A percentile compares a stretch with the other conserved stretches of the same genome.
phyloP scores from a whole-genome alignment of 148 eudicot genomes.

The Spergularia bocconei region DNA sequence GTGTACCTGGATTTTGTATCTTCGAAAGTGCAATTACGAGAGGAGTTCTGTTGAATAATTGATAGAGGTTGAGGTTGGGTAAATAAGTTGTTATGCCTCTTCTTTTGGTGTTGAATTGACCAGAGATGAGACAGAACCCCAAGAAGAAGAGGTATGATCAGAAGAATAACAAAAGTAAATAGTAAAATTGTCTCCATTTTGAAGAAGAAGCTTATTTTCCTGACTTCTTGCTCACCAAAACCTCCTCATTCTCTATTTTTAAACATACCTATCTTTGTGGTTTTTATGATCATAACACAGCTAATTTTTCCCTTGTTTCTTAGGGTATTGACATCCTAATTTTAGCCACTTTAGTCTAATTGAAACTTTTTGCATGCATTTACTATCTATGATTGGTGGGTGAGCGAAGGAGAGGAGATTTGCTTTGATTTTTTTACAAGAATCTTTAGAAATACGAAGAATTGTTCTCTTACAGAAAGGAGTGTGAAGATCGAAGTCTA shows the following conservation, averaged over 20 bases:
- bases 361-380: conserved; percentile 21
- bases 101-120: conserved; percentile 17
- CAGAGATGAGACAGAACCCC: conserved; percentile 23
- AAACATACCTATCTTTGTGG: conserved; percentile 8
- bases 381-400: conserved; percentile 5
- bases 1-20: conserved; percentile 16
- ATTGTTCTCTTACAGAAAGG: too few relatives aligned
- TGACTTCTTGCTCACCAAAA: conserved; percentile 12
- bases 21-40: neutral
- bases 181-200: conserved; percentile 21
- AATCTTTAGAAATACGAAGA: too few relatives aligned
- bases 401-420: too few relatives aligned
- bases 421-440: too few relatives aligned
- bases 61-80: conserved; percentile 11
- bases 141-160: conserved; percentile 10
- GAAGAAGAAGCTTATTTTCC: neutral
- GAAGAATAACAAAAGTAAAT: conserved; percentile 15
- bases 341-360: conserved; percentile 8
- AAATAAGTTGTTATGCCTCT: conserved; percentile 13
- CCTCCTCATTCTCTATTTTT: conserved; percentile 3
- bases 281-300: conserved; percentile 5
- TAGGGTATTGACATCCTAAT: neutral
- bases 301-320: conserved; percentile 24
- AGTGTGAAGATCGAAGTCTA: too few relatives aligned
- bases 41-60: conserved; percentile 3